phyloP scores from a whole-genome alignment of 140 eudicot genomes.

The Anethum foeniculum region DNA sequence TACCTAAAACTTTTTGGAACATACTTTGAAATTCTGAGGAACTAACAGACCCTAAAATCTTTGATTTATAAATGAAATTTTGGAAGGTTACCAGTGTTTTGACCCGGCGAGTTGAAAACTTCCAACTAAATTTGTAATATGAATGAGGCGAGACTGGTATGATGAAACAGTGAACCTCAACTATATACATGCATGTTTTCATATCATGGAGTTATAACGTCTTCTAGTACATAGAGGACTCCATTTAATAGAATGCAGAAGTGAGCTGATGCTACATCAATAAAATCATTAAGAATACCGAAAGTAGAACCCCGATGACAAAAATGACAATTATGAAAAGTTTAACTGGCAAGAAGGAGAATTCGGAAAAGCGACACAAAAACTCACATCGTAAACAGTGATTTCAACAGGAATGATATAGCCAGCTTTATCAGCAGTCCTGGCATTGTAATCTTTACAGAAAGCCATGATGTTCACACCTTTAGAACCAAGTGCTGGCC shows the following conservation, averaged over 20 bases:
- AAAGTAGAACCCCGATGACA: neutral
- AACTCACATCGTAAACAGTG: conserved; percentile 90
- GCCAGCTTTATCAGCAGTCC: conserved; percentile 96
- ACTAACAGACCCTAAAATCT: neutral
- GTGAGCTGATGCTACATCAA: neutral
- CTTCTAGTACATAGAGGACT: neutral
- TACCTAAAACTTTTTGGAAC: neutral
- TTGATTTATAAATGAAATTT: neutral
- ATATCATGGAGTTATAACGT: neutral
- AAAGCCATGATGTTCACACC: conserved; percentile 93
- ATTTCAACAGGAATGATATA: conserved; percentile 91
- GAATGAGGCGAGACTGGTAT: neutral
- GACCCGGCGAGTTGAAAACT: neutral
- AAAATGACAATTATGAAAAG: neutral
- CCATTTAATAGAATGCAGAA: neutral
- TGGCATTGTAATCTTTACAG: conserved; percentile 94
- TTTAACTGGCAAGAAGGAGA: neutral
- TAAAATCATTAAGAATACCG: neutral
- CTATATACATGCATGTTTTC: neutral
- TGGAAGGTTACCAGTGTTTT: neutral
- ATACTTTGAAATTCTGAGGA: neutral
- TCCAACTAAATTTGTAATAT: neutral
- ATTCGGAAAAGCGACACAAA: neutral
- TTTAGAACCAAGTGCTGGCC: conserved; percentile 94
- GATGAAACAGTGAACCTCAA: neutral